A percentile compares a stretch with the other conserved stretches of the same genome.
Evolutionary conservation across 2,329 filamentous ascomycete genomes (phyloP).

Genomic region (Cordyceps cicadae): DNA sequence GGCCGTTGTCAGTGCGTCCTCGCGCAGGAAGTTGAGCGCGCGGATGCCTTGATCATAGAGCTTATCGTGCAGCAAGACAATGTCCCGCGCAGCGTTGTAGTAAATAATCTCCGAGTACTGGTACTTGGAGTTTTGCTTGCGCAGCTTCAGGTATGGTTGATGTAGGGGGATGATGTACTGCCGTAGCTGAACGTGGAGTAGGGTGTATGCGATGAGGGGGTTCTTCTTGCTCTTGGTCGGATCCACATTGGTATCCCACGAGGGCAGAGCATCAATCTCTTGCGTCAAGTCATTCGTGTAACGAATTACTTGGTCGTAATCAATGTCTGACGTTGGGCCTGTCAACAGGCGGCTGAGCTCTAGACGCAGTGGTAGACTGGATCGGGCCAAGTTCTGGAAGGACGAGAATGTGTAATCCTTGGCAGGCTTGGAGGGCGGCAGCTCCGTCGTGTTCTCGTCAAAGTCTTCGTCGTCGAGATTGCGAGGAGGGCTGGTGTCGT

Average conservation of each 20-base stretch:
- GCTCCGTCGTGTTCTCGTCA: constrained; percentile 40
- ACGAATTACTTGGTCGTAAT: constrained; percentile 54
- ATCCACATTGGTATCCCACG: constrained; percentile 39
- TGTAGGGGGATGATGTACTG: constrained; percentile 56
- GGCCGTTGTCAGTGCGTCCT: constrained; percentile 50
- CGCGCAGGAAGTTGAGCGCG: constrained; percentile 51
- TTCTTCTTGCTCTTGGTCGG: constrained; percentile 38
- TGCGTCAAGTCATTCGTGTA: constrained; percentile 54
- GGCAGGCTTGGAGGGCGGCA: constrained; percentile 43
- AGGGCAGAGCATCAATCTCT: constrained; percentile 51
- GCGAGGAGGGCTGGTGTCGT: constrained; percentile 45
- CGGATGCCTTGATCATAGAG: constrained; percentile 51
- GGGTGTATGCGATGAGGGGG: constrained; percentile 49
- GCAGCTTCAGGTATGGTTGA: constrained; percentile 51
- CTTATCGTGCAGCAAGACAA: constrained; percentile 54
- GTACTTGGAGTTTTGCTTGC: constrained; percentile 52
- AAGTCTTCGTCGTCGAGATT: constrained; percentile 53
- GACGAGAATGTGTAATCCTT: constrained; percentile 51
- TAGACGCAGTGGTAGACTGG: constrained; percentile 46
- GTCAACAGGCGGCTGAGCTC: constrained; percentile 50
- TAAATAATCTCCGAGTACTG: constrained; percentile 56
- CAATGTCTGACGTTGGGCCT: constrained; percentile 44
- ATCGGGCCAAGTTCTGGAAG: constrained; percentile 49
- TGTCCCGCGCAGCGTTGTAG: constrained; percentile 54
- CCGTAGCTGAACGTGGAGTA: constrained; percentile 52